Evolutionary conservation across 257 asterid genomes (phyloP), one percentile per base, ranked within the genome.

Genomic region (Fraxinus excelsior): DNA sequence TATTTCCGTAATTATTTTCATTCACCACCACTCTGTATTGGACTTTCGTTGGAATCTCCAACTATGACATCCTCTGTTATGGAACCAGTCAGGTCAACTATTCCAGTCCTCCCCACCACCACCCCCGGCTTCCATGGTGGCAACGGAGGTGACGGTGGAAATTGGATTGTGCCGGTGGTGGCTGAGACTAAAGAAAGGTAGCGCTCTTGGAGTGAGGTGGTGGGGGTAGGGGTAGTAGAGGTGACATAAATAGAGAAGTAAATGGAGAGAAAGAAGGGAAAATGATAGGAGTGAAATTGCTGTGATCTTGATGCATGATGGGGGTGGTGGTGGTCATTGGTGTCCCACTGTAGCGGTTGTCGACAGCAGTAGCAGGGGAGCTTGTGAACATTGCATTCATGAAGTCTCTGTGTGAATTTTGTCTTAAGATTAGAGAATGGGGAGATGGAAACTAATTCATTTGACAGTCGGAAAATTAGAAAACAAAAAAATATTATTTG

Each of bases 81-180:
- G 65, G 82, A 40, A 7, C 96, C 91, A 46, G 82, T 78, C 82
- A 88, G 90, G 73, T 90, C 85, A 72, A 88, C 71, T 38, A 90
- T 88, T 85, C 93, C 93, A 14, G 91, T 85, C 60, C 90, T 79
- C 82, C 86, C 93, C 79, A 87, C 23, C 76, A 72, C 64, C 78
- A 66, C 75, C 75, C 25, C 37, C 80, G 34, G 46, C 40, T 16
- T 23, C 74, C 35, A 65, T 16, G 80, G 53, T 2, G 83, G 66
- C 60, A 73, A 68, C 3, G 75, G 74, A 25, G 83, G 84, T 4
- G 90, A 66, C 9, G 86, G 66, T 9, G 80, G 42, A 16, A 13
- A 29, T 25, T 49, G 53, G 72, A 42, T 19, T 14, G 81, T 14
- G 77, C 53, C n/a, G 13, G 70, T 31, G 11, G 1, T 12, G 16